A percentile compares a stretch with the other conserved stretches of the same genome.
These are phyloP conservation scores for Globisporangium barbulae DNA, from an alignment of 352 stramenopile genomes.

Conservation along the genomic window DNA sequence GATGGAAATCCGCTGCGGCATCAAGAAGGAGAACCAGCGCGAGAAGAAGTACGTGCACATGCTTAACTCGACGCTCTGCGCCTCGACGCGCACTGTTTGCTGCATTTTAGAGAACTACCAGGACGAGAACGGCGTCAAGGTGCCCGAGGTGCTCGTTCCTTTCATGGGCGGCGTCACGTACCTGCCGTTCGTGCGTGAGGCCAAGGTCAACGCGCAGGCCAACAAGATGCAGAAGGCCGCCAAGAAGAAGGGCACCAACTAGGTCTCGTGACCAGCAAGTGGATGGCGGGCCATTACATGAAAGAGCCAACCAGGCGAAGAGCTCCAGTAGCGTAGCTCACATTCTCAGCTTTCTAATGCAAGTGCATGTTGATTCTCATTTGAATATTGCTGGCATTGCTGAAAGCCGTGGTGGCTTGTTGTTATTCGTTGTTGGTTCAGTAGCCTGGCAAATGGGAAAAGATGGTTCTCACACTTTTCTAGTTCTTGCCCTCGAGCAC, in stretches of 20 bases:
- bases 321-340: background rate
- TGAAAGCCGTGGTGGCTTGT: background rate
- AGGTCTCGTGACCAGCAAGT: constrained; percentile 11
- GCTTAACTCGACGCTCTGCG: constrained; percentile 99
- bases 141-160: constrained; percentile 96
- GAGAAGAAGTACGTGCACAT: constrained; percentile 99
- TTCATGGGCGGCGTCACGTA: constrained; percentile 99
- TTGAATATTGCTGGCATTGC: background rate
- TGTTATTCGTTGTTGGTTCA: background rate
- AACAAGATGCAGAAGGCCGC: constrained; percentile 95
- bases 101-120: constrained; percentile 99
- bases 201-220: constrained; percentile 89
- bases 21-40: constrained; percentile 93
- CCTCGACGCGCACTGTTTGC: constrained; percentile 98
- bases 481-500: constrained; percentile 26
- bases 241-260: constrained; percentile 89
- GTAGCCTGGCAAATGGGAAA: background rate
- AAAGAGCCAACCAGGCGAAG: background rate
- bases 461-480: background rate
- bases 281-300: background rate
- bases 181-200: constrained; percentile 96
- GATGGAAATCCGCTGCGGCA: constrained; percentile 96
- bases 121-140: constrained; percentile 94
- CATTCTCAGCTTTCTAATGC: background rate
- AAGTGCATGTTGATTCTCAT: background rate